These are phyloP conservation scores for Fusarium palustre DNA, from an alignment of 2,329 filamentous ascomycete species.

Conservation along the genomic window DNA sequence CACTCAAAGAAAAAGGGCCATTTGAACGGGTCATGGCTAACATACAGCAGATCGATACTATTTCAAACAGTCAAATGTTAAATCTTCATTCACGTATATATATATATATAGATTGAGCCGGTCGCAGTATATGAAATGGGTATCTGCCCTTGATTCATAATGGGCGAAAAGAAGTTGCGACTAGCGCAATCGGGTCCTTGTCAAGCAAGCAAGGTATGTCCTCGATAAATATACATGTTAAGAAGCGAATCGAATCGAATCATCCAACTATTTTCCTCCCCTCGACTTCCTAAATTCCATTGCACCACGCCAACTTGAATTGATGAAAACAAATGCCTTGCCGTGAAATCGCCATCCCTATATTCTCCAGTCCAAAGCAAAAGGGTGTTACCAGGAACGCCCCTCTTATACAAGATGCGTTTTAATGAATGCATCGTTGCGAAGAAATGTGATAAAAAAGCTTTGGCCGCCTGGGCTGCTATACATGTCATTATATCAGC, in stretches of 20 bases:
- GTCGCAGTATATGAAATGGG: background rate
- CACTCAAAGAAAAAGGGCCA: background rate
- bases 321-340: conserved; percentile 17
- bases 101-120: background rate
- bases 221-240: conserved; percentile 47
- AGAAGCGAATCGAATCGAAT: conserved; percentile 43
- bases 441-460: conserved; percentile 24
- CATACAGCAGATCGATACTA: background rate
- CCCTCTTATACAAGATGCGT: conserved; percentile 29
- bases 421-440: conserved; percentile 17
- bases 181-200: conserved; percentile 23
- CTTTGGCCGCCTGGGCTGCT: conserved; percentile 1
- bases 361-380: conserved; percentile 31
- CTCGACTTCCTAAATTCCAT: conserved; percentile 14
- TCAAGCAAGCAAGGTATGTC: conserved; percentile 44
- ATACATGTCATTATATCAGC: conserved; percentile 20
- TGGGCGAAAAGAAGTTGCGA: conserved; percentile 30
- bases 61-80: background rate
- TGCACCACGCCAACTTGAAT: conserved; percentile 20
- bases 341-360: conserved; percentile 29
- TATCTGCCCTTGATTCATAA: conserved; percentile 36
- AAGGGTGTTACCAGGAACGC: background rate
- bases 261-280: conserved; percentile 39
- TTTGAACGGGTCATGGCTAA: background rate
- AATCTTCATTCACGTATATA: background rate